Percentiles rank a stretch among this genome's conserved stretches.
Evolutionary conservation across 2,329 filamentous ascomycete genomes (phyloP).

Genomic region (Ophiostoma australiae): DNA sequence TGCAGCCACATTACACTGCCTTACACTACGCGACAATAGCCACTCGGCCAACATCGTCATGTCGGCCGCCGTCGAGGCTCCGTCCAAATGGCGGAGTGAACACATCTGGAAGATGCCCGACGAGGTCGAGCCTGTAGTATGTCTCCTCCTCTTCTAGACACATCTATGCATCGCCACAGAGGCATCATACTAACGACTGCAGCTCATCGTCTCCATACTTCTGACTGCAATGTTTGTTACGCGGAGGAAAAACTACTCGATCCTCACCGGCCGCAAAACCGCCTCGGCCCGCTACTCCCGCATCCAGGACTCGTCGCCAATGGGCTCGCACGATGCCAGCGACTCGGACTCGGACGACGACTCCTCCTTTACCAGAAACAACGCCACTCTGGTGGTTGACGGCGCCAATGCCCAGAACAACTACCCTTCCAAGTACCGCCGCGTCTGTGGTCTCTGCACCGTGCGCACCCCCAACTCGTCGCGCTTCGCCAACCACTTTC

Average conservation of each 20-base stretch:
- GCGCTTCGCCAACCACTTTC: slow-evolving; percentile 52
- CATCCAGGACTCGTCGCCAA: neutral
- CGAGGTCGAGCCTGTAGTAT: slow-evolving; percentile 20
- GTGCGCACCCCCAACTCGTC: slow-evolving; percentile 51
- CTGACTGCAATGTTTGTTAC: slow-evolving; percentile 22
- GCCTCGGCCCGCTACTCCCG: neutral
- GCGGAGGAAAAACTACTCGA: slow-evolving; percentile 17
- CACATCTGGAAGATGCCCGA: slow-evolving; percentile 24
- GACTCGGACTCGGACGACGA: neutral
- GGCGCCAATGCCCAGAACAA: neutral
- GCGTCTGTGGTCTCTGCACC: slow-evolving; percentile 33
- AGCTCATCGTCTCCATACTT: slow-evolving; percentile 22
- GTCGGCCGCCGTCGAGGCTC: slow-evolving; percentile 11
- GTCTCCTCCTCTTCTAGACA: neutral
- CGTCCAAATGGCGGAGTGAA: slow-evolving; percentile 22
- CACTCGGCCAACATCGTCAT: slow-evolving; percentile 1
- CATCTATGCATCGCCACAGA: neutral
- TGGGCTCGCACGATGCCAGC: neutral
- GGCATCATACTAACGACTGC: neutral
- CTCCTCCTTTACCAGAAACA: neutral
- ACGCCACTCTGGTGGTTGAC: neutral
- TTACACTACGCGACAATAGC: neutral
- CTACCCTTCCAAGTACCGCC: slow-evolving; percentile 18
- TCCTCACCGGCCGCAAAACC: slow-evolving; percentile 1
- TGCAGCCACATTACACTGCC: neutral